Conservation (phyloP, 164 flowering plant genomes). For the Kingdonia uniflora region DNA sequence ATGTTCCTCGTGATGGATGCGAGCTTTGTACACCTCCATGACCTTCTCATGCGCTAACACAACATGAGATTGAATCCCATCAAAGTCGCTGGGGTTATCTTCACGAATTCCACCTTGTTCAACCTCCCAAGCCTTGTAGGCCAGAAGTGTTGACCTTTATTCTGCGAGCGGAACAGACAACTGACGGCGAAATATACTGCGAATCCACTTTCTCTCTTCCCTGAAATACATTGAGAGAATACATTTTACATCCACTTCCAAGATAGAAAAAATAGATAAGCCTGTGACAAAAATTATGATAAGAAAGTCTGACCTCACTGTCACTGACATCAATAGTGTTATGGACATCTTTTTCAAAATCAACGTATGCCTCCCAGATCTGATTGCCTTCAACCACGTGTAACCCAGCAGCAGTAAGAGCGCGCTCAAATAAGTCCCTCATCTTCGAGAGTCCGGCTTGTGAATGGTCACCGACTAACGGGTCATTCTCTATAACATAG, state of each 20-base stretch:
- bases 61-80: slow-evolving; percentile 51
- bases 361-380: slow-evolving; percentile 83
- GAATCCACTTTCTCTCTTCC: slow-evolving; percentile 55
- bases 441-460: slow-evolving; percentile 54
- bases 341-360: slow-evolving; percentile 70
- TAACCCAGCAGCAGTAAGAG: slow-evolving; percentile 79
- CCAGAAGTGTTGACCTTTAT: slow-evolving; percentile 36
- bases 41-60: slow-evolving; percentile 64
- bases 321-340: slow-evolving; percentile 37
- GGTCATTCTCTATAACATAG: slow-evolving; percentile 64
- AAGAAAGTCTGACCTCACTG: slow-evolving; percentile 34
- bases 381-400: slow-evolving; percentile 32
- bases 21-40: slow-evolving; percentile 55
- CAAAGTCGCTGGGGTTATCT: slow-evolving; percentile 30
- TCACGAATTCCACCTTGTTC: slow-evolving; percentile 41
- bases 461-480: slow-evolving; percentile 36
- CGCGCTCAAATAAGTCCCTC: slow-evolving; percentile 79
- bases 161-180: slow-evolving; percentile 63
- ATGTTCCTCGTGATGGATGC: slow-evolving; percentile 54
- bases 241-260: background rate
- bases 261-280: too few relatives aligned
- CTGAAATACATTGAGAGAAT: slow-evolving; percentile 25
- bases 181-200: slow-evolving; percentile 77
- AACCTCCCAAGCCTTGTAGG: slow-evolving; percentile 79
- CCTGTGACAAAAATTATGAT: too few relatives aligned